Base-by-base conservation (phyloP, 2,329 filamentous ascomycete genomes). In the Colletotrichum sp. region DNA sequence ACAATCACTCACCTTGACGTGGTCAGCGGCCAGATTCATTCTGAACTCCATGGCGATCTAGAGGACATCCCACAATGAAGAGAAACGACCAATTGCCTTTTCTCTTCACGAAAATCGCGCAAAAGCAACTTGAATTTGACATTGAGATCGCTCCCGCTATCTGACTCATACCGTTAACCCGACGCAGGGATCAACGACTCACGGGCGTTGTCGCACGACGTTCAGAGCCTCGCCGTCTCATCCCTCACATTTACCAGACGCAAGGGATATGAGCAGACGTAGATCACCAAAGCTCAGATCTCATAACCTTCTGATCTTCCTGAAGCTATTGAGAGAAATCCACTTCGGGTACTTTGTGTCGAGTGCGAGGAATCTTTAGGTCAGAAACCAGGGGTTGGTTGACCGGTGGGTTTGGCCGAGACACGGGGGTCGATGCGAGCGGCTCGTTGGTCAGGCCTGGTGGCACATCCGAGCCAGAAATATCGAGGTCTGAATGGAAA, bases 51-150 rank as follows among this genome's bases (percentile, higher is more conserved):
- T 52, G 10, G n/a, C 3, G n/a, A 13, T 52, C 6, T 5, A 8
- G 44, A 22, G n/a, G 1, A 1, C n/a, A 22, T 3, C n/a, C 4
- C 5, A 8, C 12, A 13, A 22, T 6, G 6, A 13, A 7, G 10
- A 52, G 4, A 1, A 24, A 8, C 9, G 12, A 22, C 3, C 4
- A 8, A 1, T 12, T 22, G 10, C 10, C 10, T 22, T 1, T 48
- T 2, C n/a, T 48, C 44, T 22, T 13, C 3, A 24, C 10, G 10
- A 7, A 1, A 22, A 13, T 6, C 39, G 12, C 6, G n/a, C n/a
- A 22, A 52, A 52, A 52, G 4, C 1, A 52, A 52, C n/a, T 22
- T 52, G 44, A 8, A 13, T 7, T 22, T 7, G 5, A 22, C 44
- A 22, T 52, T 52, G 44, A 52, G 44, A 52, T 52, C 44, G n/a